phyloP scores from a whole-genome alignment of 2,329 filamentous ascomycete species.

The Hypoxylon sp. region DNA sequence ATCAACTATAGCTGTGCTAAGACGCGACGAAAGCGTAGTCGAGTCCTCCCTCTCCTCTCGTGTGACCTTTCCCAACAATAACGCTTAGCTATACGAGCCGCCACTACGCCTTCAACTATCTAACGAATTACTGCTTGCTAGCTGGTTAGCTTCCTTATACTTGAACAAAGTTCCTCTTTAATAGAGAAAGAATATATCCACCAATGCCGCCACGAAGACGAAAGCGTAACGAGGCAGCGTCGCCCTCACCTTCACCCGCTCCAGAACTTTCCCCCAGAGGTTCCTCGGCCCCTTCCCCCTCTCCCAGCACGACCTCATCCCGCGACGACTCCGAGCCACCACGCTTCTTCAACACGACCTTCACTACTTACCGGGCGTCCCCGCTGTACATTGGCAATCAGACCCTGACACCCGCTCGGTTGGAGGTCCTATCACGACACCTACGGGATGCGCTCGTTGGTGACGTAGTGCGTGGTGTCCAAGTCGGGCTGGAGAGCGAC shows the following conservation, averaged over 20 bases:
- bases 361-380: constrained; percentile 68
- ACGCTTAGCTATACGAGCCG: not conserved
- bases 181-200: not conserved
- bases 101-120: not conserved
- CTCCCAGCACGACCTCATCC: constrained; percentile 32
- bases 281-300: constrained; percentile 17
- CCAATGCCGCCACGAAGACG: constrained; percentile 48
- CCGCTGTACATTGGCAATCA: constrained; percentile 64
- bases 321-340: constrained; percentile 46
- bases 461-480: constrained; percentile 71
- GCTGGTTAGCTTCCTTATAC: not conserved
- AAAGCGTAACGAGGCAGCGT: constrained; percentile 34
- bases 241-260: constrained; percentile 26
- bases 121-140: not conserved
- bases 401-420: constrained; percentile 54
- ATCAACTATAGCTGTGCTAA: not conserved
- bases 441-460: constrained; percentile 69
- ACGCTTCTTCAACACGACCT: constrained; percentile 70
- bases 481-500: constrained; percentile 59
- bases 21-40: constrained; percentile 21
- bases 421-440: constrained; percentile 61
- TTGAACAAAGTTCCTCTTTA: not conserved
- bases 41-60: not conserved
- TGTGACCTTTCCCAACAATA: constrained; percentile 1
- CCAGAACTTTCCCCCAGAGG: constrained; percentile 18